Evolutionary conservation across 2,329 filamentous ascomycete species (phyloP).

Genomic region (Claviceps sorghi): DNA sequence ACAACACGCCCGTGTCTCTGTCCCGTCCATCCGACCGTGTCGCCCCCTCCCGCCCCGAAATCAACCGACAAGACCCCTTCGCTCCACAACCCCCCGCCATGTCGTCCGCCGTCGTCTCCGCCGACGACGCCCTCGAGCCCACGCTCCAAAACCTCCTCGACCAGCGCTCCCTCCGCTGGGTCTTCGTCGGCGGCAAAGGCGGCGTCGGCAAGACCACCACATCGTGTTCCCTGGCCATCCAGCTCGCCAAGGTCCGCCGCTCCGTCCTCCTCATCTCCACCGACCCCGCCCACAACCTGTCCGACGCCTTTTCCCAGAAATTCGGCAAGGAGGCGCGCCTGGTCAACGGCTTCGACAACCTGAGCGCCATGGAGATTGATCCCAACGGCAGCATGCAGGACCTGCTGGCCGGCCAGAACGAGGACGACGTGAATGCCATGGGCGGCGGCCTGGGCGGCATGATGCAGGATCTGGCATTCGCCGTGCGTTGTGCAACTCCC

Average conservation of each 20-base stretch:
- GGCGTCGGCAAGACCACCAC: slow-evolving; percentile 99
- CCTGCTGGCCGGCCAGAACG: slow-evolving; percentile 62
- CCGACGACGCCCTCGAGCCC: slow-evolving; percentile 71
- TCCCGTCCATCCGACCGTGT: neutral
- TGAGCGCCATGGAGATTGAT: slow-evolving; percentile 98
- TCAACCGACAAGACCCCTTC: neutral
- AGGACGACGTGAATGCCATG: slow-evolving; percentile 54
- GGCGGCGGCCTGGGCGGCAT: slow-evolving; percentile 70
- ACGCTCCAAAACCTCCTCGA: slow-evolving; percentile 89
- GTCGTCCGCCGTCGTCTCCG: slow-evolving; percentile 27
- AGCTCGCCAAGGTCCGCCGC: slow-evolving; percentile 87
- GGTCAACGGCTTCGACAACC: slow-evolving; percentile 79
- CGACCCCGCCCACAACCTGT: slow-evolving; percentile 94
- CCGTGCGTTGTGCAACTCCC: slow-evolving; percentile 42
- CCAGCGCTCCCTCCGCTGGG: slow-evolving; percentile 92
- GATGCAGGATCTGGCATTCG: slow-evolving; percentile 98
- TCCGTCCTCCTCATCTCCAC: slow-evolving; percentile 96
- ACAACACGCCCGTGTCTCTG: no score
- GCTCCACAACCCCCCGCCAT: slow-evolving; percentile 16
- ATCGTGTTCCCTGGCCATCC: slow-evolving; percentile 93
- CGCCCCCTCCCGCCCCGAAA: neutral
- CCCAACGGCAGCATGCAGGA: slow-evolving; percentile 97
- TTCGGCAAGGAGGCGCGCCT: slow-evolving; percentile 96
- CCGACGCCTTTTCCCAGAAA: slow-evolving; percentile 95
- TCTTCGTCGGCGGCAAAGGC: slow-evolving; percentile 97